Evolutionary conservation across 1,284 basidiomycete species (phyloP).

Genomic region (Marasmius tenuissimus): DNA sequence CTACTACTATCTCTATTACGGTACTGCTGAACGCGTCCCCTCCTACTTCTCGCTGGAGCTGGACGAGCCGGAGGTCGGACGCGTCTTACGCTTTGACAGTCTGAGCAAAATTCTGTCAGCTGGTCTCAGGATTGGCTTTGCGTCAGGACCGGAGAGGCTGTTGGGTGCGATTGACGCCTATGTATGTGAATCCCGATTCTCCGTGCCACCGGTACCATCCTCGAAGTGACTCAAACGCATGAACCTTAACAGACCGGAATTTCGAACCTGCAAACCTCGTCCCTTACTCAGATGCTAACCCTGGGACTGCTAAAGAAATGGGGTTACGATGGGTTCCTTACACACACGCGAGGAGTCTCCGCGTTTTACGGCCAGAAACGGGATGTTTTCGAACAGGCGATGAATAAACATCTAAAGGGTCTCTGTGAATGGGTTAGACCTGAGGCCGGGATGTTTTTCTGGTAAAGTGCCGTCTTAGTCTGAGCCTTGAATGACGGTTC

Average conservation of each 20-base stretch:
- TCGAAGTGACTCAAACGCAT: constrained; percentile 32
- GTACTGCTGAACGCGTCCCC: constrained; percentile 59
- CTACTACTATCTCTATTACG: constrained; percentile 76
- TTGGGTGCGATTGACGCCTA: constrained; percentile 70
- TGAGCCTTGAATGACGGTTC: constrained; percentile 5
- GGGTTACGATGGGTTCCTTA: constrained; percentile 76
- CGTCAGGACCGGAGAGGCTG: constrained; percentile 75
- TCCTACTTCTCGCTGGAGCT: constrained; percentile 82
- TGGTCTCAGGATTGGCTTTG: constrained; percentile 82
- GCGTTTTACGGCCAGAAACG: constrained; percentile 80
- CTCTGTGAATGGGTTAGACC: constrained; percentile 74
- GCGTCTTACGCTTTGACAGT: constrained; percentile 87
- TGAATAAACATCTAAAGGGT: constrained; percentile 72
- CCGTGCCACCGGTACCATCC: background rate
- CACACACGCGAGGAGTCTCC: constrained; percentile 73
- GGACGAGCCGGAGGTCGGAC: constrained; percentile 59
- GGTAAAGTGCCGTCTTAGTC: constrained; percentile 40
- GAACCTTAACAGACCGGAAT: constrained; percentile 50
- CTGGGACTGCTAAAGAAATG: constrained; percentile 73
- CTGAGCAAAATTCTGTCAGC: constrained; percentile 87
- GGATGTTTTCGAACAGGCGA: constrained; percentile 78
- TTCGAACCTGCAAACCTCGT: constrained; percentile 79
- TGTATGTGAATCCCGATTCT: constrained; percentile 48
- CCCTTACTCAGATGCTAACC: constrained; percentile 78
- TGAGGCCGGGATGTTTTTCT: constrained; percentile 91